Base-by-base conservation (phyloP, 371 early-diverging fungal species). In the Syncephalis plumigaleata region DNA sequence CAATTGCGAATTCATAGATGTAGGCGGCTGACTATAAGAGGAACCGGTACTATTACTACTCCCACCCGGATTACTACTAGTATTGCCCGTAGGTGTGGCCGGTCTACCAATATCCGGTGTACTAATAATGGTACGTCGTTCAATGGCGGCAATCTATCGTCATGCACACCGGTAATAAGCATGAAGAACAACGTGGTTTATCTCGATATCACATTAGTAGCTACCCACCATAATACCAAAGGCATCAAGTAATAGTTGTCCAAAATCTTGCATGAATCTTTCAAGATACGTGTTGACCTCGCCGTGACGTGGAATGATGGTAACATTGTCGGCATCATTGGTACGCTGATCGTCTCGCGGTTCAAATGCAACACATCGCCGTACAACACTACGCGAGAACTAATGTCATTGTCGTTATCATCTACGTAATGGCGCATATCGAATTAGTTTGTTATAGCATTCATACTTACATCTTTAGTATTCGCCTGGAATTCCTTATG, bases 341-440 rank as follows among this genome's bases (percentile, higher is more conserved):
- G 71, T 71, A 31, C 31, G 31, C 42, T 81, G 79, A 20, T 65
- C 66, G 46, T 80, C 82, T 11, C 69, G 61, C 5, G 89, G 87
- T 52, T 87, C 84, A 61, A 88, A 87, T 16, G 81, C 87, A 58
- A 84, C 80, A 52, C 84, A 85, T 23, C 84, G 65, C 36, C 72
- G 67, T 0, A 75, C 83, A 3, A 87, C 66, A 4, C 77, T 70
- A 3, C 79, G 64, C 0, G 84, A 82, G 53, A 83, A 86, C 79
- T 81, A 55, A 25, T n/a, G n/a, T n/a, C n/a, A n/a, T 21, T 22
- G 18, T 39, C 37, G 20, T 9, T n/a, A 23, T 9, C 15, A 21
- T 26, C 23, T 26, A 13, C 15, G 11, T 31, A n/a, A 25, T 22
- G 31, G 22, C 15, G n/a, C n/a, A n/a, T n/a, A n/a, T n/a, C n/a